These are phyloP conservation scores for Mrakia blollopis DNA, from an alignment of 768 basidiomycete species.

Conservation along the genomic window DNA sequence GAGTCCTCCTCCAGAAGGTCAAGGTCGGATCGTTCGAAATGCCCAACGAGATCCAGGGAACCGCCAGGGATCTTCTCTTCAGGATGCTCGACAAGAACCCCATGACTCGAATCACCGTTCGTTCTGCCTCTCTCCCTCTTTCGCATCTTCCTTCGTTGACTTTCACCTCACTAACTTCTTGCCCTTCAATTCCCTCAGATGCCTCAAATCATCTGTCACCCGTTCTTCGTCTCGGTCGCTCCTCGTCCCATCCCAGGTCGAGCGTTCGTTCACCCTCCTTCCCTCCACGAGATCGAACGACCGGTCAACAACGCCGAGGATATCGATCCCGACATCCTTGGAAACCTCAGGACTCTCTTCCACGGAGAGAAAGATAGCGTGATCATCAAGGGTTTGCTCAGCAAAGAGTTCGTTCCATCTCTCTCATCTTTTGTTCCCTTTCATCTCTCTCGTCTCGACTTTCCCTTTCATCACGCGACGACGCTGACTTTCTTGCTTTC, in stretches of 20 bases:
- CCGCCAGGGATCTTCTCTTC: slow-evolving; percentile 69
- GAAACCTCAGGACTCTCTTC: slow-evolving; percentile 89
- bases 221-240: slow-evolving; percentile 62
- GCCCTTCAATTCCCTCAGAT: slow-evolving; percentile 47
- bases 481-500: background rate
- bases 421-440: background rate
- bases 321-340: slow-evolving; percentile 84
- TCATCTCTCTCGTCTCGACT: background rate
- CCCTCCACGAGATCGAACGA: slow-evolving; percentile 62
- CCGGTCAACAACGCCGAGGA: slow-evolving; percentile 60
- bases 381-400: slow-evolving; percentile 61
- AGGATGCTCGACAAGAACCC: slow-evolving; percentile 77
- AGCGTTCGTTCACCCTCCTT: slow-evolving; percentile 50
- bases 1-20: slow-evolving; percentile 73
- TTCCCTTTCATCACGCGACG: too few species aligned
- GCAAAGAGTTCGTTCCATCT: slow-evolving; percentile 46
- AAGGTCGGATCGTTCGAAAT: slow-evolving; percentile 66
- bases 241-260: slow-evolving; percentile 43
- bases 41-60: slow-evolving; percentile 62
- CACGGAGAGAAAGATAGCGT: slow-evolving; percentile 60
- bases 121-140: slow-evolving; percentile 24
- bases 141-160: background rate
- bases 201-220: slow-evolving; percentile 69
- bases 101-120: slow-evolving; percentile 62
- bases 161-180: background rate